Evolutionary conservation across 768 basidiomycete genomes (phyloP).

Genomic region (Candolleomyces efflorescens): DNA sequence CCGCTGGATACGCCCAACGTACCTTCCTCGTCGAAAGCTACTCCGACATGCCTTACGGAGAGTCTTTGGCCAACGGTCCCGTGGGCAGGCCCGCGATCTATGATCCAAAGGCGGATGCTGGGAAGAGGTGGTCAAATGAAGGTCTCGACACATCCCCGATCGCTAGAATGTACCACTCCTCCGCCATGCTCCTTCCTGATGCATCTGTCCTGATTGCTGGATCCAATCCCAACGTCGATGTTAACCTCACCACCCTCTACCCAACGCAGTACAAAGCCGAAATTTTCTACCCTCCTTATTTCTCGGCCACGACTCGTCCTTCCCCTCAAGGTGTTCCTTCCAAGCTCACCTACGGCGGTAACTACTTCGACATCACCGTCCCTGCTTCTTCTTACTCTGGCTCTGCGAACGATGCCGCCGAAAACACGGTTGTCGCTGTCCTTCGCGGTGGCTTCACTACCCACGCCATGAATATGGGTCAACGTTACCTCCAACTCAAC

Average conservation of each 20-base stretch:
- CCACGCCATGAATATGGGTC: constrained; percentile 87
- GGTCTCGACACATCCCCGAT: constrained; percentile 61
- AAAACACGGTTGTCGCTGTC: constrained; percentile 71
- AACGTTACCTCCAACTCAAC: constrained; percentile 77
- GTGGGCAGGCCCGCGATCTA: constrained; percentile 79
- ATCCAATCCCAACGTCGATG: constrained; percentile 90
- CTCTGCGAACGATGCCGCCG: constrained; percentile 63
- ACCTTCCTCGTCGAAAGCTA: constrained; percentile 44
- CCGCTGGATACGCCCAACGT: constrained; percentile 75
- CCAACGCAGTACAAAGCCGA: constrained; percentile 82
- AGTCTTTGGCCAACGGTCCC: constrained; percentile 78
- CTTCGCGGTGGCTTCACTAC: constrained; percentile 85
- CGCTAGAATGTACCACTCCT: constrained; percentile 87
- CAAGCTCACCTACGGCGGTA: constrained; percentile 82
- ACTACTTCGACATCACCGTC: constrained; percentile 71
- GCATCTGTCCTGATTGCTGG: constrained; percentile 86
- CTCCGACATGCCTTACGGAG: constrained; percentile 60
- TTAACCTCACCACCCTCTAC: constrained; percentile 55
- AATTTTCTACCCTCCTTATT: constrained; percentile 91
- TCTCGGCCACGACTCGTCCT: constrained; percentile 64
- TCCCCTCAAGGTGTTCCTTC: constrained; percentile 62
- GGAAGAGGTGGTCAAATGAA: constrained; percentile 68
- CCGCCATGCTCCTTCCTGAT: constrained; percentile 84
- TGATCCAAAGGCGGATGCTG: constrained; percentile 67
- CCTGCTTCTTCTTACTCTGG: constrained; percentile 63